These are phyloP conservation scores for Tuber calosporum DNA, from an alignment of 495 filamentous ascomycete genomes.

Conservation along the genomic window DNA sequence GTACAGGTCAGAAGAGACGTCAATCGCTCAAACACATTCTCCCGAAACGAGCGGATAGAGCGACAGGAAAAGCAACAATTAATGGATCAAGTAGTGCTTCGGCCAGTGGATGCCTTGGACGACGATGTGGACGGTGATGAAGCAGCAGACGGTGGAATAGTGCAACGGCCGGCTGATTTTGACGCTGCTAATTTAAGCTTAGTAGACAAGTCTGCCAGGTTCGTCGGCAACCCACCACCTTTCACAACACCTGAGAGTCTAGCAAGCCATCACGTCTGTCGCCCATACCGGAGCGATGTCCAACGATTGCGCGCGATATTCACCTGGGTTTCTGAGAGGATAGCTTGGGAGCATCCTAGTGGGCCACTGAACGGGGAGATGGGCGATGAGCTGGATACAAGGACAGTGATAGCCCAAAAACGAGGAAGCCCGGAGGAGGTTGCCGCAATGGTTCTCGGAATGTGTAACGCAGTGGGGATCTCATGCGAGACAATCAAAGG, in stretches of 20 bases:
- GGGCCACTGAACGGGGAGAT: constrained; percentile 52
- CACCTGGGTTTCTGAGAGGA: constrained; percentile 90
- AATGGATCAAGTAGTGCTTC: constrained; percentile 81
- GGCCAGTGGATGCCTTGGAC: constrained; percentile 78
- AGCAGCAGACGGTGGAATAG: constrained; percentile 71
- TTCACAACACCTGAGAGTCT: constrained; percentile 76
- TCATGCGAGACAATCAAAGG: constrained; percentile 77
- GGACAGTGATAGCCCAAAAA: constrained; percentile 72
- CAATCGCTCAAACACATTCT: constrained; percentile 86
- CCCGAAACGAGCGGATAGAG: constrained; percentile 76
- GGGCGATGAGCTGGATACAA: constrained; percentile 65
- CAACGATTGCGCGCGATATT: constrained; percentile 90
- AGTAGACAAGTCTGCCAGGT: constrained; percentile 93
- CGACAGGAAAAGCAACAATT: constrained; percentile 88
- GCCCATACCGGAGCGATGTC: constrained; percentile 90
- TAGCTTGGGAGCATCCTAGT: constrained; percentile 68
- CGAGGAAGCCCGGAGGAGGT: constrained; percentile 87
- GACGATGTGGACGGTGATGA: constrained; percentile 87
- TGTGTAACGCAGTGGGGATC: constrained; percentile 86
- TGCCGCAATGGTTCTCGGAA: constrained; percentile 77
- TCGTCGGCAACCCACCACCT: constrained; percentile 81
- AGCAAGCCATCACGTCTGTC: constrained; percentile 85
- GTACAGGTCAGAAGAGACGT: constrained; percentile 92
- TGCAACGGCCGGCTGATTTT: constrained; percentile 79
- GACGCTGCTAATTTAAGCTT: constrained; percentile 66